Percentiles rank a stretch among this genome's conserved stretches.
These are phyloP conservation scores for Gentiana straminea DNA, from an alignment of 257 asterid genomes.

Conservation along the genomic window DNA sequence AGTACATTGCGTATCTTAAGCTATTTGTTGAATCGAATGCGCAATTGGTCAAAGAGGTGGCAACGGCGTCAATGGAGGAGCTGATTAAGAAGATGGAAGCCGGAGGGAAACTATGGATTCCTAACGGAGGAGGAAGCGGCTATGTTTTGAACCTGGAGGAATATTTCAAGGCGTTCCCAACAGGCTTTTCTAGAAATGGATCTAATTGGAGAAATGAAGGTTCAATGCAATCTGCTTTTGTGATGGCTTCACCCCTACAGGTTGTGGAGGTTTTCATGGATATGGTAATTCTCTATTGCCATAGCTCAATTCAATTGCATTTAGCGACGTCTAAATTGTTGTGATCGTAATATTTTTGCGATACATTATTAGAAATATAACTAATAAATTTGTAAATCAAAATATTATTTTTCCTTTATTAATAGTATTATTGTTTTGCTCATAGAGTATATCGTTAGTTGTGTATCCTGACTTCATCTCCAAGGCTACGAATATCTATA, in stretches of 20 bases:
- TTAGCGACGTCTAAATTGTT: too few species aligned
- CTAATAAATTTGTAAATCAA: too few species aligned
- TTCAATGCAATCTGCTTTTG: conserved; percentile 15
- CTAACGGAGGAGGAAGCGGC: conserved; percentile 10
- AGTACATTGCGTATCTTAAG: neutral
- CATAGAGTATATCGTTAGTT: too few species aligned
- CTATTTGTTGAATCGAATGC: neutral
- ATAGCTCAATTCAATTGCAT: too few species aligned
- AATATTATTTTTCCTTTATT: too few species aligned
- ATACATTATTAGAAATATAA: too few species aligned
- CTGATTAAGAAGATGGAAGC: conserved; percentile 16
- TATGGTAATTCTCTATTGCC: conserved; percentile 17
- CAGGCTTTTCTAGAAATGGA: conserved; percentile 9
- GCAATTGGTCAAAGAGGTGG: conserved; percentile 16
- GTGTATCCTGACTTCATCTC: too few species aligned
- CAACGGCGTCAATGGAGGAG: conserved; percentile 34
- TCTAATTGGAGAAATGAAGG: conserved; percentile 22
- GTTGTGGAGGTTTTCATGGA: conserved; percentile 35
- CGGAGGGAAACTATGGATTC: conserved; percentile 40
- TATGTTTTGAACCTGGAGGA: conserved; percentile 22
- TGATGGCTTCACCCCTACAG: conserved; percentile 12
- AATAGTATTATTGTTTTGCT: neutral
- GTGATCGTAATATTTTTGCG: too few species aligned
- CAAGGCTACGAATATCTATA: neutral
- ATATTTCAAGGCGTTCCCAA: conserved; percentile 18